Evolutionary conservation across 23 red algal genomes (phyloP), one percentile per base, ranked within the genome.

Genomic region (Gracilaria caudata): DNA sequence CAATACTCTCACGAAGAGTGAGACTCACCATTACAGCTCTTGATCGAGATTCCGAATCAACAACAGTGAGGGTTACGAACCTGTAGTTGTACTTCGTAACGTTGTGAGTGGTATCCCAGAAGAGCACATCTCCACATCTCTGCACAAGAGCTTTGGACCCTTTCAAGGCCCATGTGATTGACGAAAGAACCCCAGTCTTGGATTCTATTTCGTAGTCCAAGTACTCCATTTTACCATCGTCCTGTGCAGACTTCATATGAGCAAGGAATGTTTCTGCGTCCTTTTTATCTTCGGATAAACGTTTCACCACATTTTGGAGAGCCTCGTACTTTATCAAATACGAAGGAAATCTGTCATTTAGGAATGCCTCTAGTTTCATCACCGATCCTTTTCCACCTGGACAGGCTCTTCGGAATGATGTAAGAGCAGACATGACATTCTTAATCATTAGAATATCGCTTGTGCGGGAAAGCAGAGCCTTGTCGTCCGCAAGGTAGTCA

Each of bases 91-190:
- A 77, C 43, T 12, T 38, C 9, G 73, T 77, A 1, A 49, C 4
- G 43, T 77, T 77, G 20, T 77, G 73, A 13, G 73, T 77, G 37
- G 16, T 44, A 21, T 77, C 36, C 20, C 38, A 77, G 19, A 45
- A 77, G 1, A 77, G 20, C 1, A 77, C 12, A 23, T 77, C 73
- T 19, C 43, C 43, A 49, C 73, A 77, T 12, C 37, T 5, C 9
- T 14, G 43, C 20, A 77, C 73, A 45, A 77, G 9, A 30, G 44
- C 73, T 14, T 30, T 30, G 23, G 73, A 46, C 19, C 73, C 73
- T 19, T 37, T 45, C 25, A 19, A 30, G 17, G 73, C 6, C 73
- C 43, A 77, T 12, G 73, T 77, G 1, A 77, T 45, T 16, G 35
- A 77, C 4, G 36, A 45, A 13, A 77, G 40, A 45, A 49, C 43